phyloP scores from a whole-genome alignment of 495 filamentous ascomycete species.

The Choiromyces venosus region DNA sequence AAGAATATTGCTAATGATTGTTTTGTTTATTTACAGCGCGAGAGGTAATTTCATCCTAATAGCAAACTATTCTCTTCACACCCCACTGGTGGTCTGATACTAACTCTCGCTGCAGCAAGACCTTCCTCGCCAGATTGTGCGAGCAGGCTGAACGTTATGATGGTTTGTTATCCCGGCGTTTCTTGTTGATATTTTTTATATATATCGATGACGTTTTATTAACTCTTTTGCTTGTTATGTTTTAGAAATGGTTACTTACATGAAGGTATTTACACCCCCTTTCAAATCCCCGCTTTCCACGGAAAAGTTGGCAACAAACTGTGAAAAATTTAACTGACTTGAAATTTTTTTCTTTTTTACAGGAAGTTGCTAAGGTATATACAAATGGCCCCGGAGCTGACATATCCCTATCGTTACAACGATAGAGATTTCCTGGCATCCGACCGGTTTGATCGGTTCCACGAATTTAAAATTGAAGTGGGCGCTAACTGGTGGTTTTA shows the following conservation, averaged over 20 bases:
- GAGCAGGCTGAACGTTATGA: conserved; percentile 99
- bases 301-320: neutral
- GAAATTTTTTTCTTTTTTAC: conserved; percentile 27
- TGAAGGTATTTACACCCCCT: conserved; percentile 70
- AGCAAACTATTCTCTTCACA: neutral
- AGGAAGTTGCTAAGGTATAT: conserved; percentile 95
- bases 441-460: conserved; percentile 4
- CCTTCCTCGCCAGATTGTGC: conserved; percentile 98
- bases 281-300: conserved; percentile 25
- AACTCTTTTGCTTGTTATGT: conserved; percentile 35
- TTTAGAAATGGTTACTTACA: conserved; percentile 96
- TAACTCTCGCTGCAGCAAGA: conserved; percentile 69
- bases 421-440: conserved; percentile 1
- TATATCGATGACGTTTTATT: conserved; percentile 34
- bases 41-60: conserved; percentile 59
- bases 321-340: neutral
- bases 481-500: conserved; percentile 41
- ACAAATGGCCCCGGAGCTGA: conserved; percentile 3
- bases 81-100: conserved; percentile 20
- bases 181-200: neutral
- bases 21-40: conserved; percentile 55
- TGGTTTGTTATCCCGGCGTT: conserved; percentile 55
- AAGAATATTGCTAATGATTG: conserved; percentile 46
- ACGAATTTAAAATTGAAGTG: conserved; percentile 9
- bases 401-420: conserved; percentile 3